Percentiles rank a stretch among this genome's conserved stretches.
Conservation (phyloP, 495 filamentous ascomycete species). For the Talaromyces ruber region DNA sequence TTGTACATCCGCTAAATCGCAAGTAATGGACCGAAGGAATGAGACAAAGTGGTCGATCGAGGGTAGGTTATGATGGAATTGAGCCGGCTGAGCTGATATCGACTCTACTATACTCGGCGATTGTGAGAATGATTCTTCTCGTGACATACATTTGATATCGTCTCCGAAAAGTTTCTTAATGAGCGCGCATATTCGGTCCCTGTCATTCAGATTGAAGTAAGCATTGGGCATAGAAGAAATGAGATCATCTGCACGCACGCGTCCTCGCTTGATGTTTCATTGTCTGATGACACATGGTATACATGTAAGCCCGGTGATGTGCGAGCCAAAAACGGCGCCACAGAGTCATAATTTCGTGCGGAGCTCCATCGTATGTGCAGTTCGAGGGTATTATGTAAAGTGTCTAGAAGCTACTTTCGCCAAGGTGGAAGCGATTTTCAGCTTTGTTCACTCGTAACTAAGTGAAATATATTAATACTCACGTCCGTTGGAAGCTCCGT, state of each 20-base stretch:
- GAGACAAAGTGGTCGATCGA: slow-evolving; percentile 44
- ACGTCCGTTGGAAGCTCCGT: slow-evolving; percentile 68
- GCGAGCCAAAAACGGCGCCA: slow-evolving; percentile 64
- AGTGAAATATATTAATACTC: slow-evolving; percentile 8
- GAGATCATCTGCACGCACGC: background rate
- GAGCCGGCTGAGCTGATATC: slow-evolving; percentile 47
- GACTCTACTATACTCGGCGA: slow-evolving; percentile 55
- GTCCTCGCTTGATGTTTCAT: background rate
- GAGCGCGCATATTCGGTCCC: slow-evolving; percentile 50
- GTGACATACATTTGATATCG: slow-evolving; percentile 38
- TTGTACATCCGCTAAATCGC: slow-evolving; percentile 23
- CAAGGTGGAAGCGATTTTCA: background rate
- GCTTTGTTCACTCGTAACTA: background rate
- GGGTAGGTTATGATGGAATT: slow-evolving; percentile 59
- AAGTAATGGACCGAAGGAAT: slow-evolving; percentile 52
- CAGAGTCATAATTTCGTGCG: slow-evolving; percentile 40
- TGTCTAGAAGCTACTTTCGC: slow-evolving; percentile 39
- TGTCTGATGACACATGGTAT: slow-evolving; percentile 54
- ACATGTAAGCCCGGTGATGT: slow-evolving; percentile 77
- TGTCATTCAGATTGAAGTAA: slow-evolving; percentile 18
- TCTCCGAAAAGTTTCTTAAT: slow-evolving; percentile 54
- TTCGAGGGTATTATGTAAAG: slow-evolving; percentile 61
- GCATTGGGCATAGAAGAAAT: background rate
- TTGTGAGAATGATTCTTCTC: slow-evolving; percentile 62
- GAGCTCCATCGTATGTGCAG: slow-evolving; percentile 77